phyloP scores from a whole-genome alignment of 371 early-diverging fungal species.

The Chytridium lagenaria region DNA sequence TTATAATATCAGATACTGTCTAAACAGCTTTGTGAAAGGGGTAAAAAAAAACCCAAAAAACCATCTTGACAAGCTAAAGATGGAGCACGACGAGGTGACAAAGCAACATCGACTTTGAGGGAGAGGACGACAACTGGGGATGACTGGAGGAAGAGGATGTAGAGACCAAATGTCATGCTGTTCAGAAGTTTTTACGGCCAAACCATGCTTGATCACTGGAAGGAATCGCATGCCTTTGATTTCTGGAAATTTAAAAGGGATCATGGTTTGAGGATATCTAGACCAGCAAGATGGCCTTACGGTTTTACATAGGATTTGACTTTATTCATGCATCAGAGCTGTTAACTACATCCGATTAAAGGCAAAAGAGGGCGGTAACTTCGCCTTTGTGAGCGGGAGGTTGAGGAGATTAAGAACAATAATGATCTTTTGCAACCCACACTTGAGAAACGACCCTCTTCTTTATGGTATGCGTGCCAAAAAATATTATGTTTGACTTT shows the following conservation, averaged over 20 bases:
- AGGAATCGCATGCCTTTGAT: slow-evolving; percentile 70
- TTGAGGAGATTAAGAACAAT: slow-evolving; percentile 67
- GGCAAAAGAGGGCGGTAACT: slow-evolving; percentile 7
- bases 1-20: no score
- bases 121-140: slow-evolving; percentile 58
- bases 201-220: slow-evolving; percentile 72
- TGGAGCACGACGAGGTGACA: no score
- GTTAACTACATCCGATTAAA: slow-evolving; percentile 80
- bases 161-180: slow-evolving; percentile 75
- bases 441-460: slow-evolving; percentile 80
- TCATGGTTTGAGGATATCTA: slow-evolving; percentile 45
- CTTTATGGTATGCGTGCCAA: slow-evolving; percentile 70
- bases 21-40: no score
- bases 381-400: slow-evolving; percentile 8
- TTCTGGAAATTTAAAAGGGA: slow-evolving; percentile 62
- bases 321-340: slow-evolving; percentile 81
- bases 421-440: slow-evolving; percentile 80
- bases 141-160: slow-evolving; percentile 81
- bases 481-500: no score
- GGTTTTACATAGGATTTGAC: slow-evolving; percentile 61
- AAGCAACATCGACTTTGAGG: slow-evolving; percentile 28
- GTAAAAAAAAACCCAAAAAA: no score
- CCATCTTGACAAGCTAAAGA: no score
- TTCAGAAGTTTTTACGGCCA: slow-evolving; percentile 50
- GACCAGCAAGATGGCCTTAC: slow-evolving; percentile 1